phyloP scores from a whole-genome alignment of 192 early-diverging fungal species.

The Rhizoclosmatium sp. region DNA sequence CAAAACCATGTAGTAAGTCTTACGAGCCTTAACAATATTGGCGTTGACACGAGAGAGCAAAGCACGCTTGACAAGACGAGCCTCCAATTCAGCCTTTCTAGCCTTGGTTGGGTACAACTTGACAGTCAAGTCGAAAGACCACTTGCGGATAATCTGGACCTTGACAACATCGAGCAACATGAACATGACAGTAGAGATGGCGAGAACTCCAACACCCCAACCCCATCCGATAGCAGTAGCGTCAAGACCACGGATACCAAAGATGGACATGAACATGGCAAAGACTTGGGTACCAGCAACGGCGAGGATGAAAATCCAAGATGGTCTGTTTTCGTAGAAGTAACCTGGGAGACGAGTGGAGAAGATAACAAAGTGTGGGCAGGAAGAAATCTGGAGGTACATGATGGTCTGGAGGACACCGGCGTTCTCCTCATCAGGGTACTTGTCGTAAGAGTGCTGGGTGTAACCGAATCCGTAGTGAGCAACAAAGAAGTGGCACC shows the following conservation, averaged over 20 bases:
- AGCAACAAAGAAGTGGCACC: slow-evolving; percentile 81
- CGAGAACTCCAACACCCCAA: slow-evolving; percentile 77
- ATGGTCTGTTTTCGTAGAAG: slow-evolving; percentile 89
- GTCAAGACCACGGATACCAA: slow-evolving; percentile 55
- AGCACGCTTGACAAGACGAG: slow-evolving; percentile 5
- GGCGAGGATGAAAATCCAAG: slow-evolving; percentile 78
- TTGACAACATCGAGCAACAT: slow-evolving; percentile 90
- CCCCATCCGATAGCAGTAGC: slow-evolving; percentile 61
- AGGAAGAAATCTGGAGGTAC: slow-evolving; percentile 93
- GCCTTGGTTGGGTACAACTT: slow-evolving; percentile 76
- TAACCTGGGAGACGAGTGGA: slow-evolving; percentile 88
- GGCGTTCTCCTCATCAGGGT: slow-evolving; percentile 33
- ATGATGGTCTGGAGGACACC: slow-evolving; percentile 83
- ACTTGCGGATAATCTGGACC: slow-evolving; percentile 79
- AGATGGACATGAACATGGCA: slow-evolving; percentile 90
- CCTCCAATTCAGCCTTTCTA: slow-evolving; percentile 67
- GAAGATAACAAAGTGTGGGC: slow-evolving; percentile 96
- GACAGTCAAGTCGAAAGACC: slow-evolving; percentile 92
- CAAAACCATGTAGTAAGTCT: slow-evolving; percentile 27
- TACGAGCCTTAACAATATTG: slow-evolving; percentile 48
- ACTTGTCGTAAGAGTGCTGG: neutral
- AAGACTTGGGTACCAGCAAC: slow-evolving; percentile 90
- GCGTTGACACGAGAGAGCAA: slow-evolving; percentile 27
- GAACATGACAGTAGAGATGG: slow-evolving; percentile 81
- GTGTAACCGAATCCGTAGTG: slow-evolving; percentile 66